These are phyloP conservation scores for Narthecium ossifragum DNA, from an alignment of 106 monocot genomes.

Conservation along the genomic window DNA sequence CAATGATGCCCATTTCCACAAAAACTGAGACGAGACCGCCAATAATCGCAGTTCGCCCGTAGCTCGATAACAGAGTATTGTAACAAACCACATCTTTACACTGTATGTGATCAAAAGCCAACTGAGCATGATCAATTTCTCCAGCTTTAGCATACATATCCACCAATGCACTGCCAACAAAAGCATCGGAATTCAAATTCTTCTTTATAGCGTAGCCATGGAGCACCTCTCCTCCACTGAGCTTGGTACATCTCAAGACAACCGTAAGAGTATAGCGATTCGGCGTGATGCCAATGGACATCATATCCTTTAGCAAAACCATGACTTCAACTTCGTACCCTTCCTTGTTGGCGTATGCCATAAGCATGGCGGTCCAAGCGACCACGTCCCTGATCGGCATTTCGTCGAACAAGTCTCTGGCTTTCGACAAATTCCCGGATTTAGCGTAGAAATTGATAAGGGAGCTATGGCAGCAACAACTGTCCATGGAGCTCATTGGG, in stretches of 20 bases:
- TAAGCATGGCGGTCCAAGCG: conserved; percentile 46
- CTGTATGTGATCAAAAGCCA: conserved; percentile 26
- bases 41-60: conserved; percentile 5
- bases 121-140: conserved; percentile 4
- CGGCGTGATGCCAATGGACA: conserved; percentile 9
- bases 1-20: conserved; percentile 15
- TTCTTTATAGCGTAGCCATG: conserved; percentile 25
- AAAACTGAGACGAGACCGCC: conserved; percentile 16
- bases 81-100: conserved; percentile 43
- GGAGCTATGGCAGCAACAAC: conserved; percentile 13
- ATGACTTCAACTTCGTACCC: conserved; percentile 15
- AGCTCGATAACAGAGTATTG: conserved; percentile 34
- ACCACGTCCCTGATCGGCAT: conserved; percentile 51
- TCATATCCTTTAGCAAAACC: conserved; percentile 30
- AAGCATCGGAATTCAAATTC: conserved; percentile 20
- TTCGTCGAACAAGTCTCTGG: conserved; percentile 35
- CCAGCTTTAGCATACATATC: conserved; percentile 39
- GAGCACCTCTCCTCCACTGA: conserved; percentile 20
- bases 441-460: conserved; percentile 28
- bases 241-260: conserved; percentile 4
- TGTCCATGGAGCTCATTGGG: not conserved
- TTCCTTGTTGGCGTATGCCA: conserved; percentile 14
- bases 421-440: conserved; percentile 20
- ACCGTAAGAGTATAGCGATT: conserved; percentile 26
- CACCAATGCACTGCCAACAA: conserved; percentile 30